A percentile compares a stretch with the other conserved stretches of the same genome.
These are phyloP conservation scores for Phytophthora pseudosyringae DNA, from an alignment of 352 stramenopile species.

Conservation along the genomic window DNA sequence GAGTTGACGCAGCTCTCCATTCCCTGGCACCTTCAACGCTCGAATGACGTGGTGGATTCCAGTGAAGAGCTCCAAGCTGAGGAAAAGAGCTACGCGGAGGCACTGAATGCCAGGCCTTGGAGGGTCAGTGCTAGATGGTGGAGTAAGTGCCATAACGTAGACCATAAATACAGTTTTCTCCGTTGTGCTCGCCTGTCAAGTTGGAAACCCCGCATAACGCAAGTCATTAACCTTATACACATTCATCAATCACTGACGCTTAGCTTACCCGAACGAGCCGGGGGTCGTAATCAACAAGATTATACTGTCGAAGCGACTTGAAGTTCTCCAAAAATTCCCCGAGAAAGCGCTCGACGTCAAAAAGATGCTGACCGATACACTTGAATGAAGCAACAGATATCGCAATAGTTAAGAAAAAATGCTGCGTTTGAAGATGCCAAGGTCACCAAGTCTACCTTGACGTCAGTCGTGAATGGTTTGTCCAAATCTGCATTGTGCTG, in stretches of 20 bases:
- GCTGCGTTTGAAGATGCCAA: neutral
- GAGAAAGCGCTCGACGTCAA: constrained; percentile 69
- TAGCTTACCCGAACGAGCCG: constrained; percentile 51
- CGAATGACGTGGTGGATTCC: constrained; percentile 54
- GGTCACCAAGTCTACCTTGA: constrained; percentile 25
- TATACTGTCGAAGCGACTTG: constrained; percentile 38
- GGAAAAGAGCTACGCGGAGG: constrained; percentile 48
- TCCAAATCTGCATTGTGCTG: neutral
- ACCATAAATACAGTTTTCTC: constrained; percentile 58
- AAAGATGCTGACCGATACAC: constrained; percentile 54
- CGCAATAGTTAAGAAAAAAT: constrained; percentile 1
- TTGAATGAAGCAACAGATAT: constrained; percentile 10
- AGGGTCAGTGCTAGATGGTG: constrained; percentile 1
- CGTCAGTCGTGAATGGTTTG: neutral
- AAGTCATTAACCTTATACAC: neutral
- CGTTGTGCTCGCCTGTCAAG: constrained; percentile 24
- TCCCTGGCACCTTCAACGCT: constrained; percentile 45
- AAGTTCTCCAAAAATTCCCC: constrained; percentile 54
- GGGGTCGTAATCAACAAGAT: constrained; percentile 73
- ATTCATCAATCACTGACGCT: neutral
- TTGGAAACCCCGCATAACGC: neutral
- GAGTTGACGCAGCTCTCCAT: constrained; percentile 37
- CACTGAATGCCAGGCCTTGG: neutral
- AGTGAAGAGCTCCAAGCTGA: constrained; percentile 51
- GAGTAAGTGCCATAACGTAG: constrained; percentile 48